Evolutionary conservation across 2,329 filamentous ascomycete genomes (phyloP).

Genomic region (Trematosphaeria pertusa): DNA sequence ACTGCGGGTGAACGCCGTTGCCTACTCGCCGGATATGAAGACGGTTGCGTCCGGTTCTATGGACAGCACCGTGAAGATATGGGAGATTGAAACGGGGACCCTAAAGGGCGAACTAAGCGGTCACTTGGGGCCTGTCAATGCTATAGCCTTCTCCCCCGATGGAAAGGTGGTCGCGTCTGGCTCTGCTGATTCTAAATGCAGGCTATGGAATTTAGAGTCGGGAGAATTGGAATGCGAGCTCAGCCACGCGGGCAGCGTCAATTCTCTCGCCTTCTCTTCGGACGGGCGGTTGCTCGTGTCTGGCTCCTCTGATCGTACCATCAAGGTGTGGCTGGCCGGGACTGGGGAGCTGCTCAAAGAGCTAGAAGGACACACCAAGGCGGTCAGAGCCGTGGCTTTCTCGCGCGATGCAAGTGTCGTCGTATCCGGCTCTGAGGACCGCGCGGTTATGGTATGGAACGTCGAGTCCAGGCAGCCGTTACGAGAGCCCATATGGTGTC

Average conservation of each 20-base stretch:
- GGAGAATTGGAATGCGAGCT: neutral
- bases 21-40: slow-evolving; percentile 3
- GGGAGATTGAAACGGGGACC: slow-evolving; percentile 13
- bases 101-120: neutral
- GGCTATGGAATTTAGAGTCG: neutral
- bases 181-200: neutral
- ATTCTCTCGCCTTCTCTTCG: neutral
- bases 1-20: neutral
- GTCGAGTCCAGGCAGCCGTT: neutral
- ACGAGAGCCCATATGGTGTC: neutral
- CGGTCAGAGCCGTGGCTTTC: slow-evolving; percentile 2
- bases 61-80: slow-evolving; percentile 19
- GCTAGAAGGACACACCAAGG: neutral
- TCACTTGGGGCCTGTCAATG: neutral
- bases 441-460: neutral
- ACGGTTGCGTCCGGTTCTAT: slow-evolving; percentile 3
- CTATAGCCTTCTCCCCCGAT: slow-evolving; percentile 5
- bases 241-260: neutral
- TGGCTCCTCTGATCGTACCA: neutral
- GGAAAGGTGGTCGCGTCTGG: slow-evolving; percentile 3
- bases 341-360: neutral
- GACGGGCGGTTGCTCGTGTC: neutral
- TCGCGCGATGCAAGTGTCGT: neutral
- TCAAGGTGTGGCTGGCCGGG: neutral
- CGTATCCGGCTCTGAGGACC: neutral